Evolutionary conservation across 495 filamentous ascomycete species (phyloP), one percentile per base, ranked within the genome.

Genomic region (Tuber brumale): DNA sequence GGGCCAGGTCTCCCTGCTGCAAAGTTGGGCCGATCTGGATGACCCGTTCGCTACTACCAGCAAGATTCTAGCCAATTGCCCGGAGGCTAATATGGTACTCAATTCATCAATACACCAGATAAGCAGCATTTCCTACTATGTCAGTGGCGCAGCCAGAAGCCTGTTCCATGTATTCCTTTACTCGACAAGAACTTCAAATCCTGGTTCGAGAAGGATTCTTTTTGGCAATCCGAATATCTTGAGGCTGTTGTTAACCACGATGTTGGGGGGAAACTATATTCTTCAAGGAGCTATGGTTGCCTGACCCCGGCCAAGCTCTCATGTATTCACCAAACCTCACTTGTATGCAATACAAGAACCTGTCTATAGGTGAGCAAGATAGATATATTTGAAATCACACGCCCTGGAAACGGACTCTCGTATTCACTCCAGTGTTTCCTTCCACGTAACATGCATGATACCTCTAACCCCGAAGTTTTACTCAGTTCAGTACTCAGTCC

Each of bases 141-240:
- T 42, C 90, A 94, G 83, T 90, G 94, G 14, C 92, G 91, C 48
- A 92, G 92, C 27, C 95, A 99, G 87, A 99, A 97, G 86, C 95
- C 95, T 0, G 92, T 95, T 23, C 95, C 95, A 5, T 99, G 98
- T 82, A 93, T 99, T 71, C 95, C 95, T 23, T 87, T 90, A 4
- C 87, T 99, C 3, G 42, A 99, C 84, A 94, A 97, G 74, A 95
- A 92, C 79, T 97, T 99, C 72, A 94, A 97, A 84, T 95, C 93
- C 84, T 98, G 91, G 86, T 97, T 98, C 90, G 97, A 98, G 90
- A 98, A 98, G 86, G 95, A 98, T 84, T 97, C 94, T 35, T 89
- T 98, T 27, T 98, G 95, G 95, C 95, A 98, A 84, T 97, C 93
- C 0, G 94, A 98, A 85, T 93, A 97, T 83, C 88, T 97, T 23